Conservation (phyloP, 805 yeast genomes). For the Myxozyma neglecta region DNA sequence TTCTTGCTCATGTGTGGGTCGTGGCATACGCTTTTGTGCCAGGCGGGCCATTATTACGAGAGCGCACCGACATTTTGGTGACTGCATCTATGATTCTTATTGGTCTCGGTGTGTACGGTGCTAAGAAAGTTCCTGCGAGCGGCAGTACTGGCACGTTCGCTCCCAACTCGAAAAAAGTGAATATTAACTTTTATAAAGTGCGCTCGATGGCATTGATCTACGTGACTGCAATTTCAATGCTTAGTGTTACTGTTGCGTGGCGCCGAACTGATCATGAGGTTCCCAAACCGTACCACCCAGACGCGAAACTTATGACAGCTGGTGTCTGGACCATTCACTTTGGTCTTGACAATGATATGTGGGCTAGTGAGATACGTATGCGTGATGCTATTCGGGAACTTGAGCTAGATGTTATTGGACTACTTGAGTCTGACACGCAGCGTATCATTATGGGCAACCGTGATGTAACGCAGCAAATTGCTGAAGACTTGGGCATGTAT, state of each 20-base stretch:
- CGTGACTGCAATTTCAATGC: conserved; percentile 45
- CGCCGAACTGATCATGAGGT: conserved; percentile 58
- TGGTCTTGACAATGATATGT: conserved; percentile 95
- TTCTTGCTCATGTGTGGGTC: conserved; percentile 89
- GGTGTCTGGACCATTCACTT: conserved; percentile 99
- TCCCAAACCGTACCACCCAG: conserved; percentile 68
- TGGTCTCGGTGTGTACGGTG: conserved; percentile 52
- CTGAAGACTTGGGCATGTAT: conserved; percentile 91
- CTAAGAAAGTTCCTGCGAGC: conserved; percentile 23
- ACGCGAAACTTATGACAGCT: conserved; percentile 74
- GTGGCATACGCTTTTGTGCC: conserved; percentile 99
- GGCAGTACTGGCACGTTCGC: conserved; percentile 23
- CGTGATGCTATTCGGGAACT: conserved; percentile 76
- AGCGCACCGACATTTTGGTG: conserved; percentile 77
- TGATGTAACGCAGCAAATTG: conserved; percentile 85
- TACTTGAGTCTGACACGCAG: conserved; percentile 91
- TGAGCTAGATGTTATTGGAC: conserved; percentile 81
- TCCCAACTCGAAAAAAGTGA: conserved; percentile 25
- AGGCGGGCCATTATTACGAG: conserved; percentile 83
- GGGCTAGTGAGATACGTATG: conserved; percentile 95
- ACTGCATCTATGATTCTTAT: conserved; percentile 55
- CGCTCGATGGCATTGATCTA: conserved; percentile 29
- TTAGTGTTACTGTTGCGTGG: conserved; percentile 55
- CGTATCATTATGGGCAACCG: conserved; percentile 93
- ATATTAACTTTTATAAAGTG: conserved; percentile 12